These are phyloP conservation scores for Sechiopsis laciniata DNA, from an alignment of 306 rosid genomes.

Conservation along the genomic window DNA sequence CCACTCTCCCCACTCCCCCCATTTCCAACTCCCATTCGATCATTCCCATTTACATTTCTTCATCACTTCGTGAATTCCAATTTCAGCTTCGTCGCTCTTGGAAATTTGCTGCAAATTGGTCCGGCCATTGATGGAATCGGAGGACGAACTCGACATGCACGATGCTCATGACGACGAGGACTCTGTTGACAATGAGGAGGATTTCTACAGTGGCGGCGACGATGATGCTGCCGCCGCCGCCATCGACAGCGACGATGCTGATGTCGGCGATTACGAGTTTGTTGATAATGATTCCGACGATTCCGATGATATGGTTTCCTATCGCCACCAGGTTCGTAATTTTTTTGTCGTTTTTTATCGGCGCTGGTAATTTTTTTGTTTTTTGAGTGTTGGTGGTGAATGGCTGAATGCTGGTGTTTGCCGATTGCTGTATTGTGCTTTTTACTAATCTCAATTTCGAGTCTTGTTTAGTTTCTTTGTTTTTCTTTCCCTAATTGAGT, in stretches of 20 bases:
- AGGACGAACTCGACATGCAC: slow-evolving; percentile 58
- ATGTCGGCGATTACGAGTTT: slow-evolving; percentile 53
- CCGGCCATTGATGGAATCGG: slow-evolving; percentile 38
- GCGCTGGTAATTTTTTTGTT: neutral
- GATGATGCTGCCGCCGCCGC: slow-evolving; percentile 35
- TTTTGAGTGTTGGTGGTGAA: neutral
- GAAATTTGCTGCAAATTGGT: neutral
- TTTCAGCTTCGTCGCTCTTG: neutral
- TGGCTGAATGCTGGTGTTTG: neutral
- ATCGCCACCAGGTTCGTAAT: slow-evolving; percentile 42
- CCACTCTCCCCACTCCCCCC: slow-evolving; percentile 12
- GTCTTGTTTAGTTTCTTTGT: neutral
- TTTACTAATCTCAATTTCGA: neutral
- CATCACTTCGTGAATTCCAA: neutral
- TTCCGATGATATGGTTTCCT: slow-evolving; percentile 41
- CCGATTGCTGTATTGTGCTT: neutral
- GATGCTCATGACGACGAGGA: slow-evolving; percentile 43
- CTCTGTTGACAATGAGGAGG: slow-evolving; percentile 42
- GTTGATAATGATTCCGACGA: slow-evolving; percentile 56
- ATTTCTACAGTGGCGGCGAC: slow-evolving; percentile 52
- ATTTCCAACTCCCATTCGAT: slow-evolving; percentile 1
- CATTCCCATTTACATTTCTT: neutral
- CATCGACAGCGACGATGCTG: slow-evolving; percentile 56
- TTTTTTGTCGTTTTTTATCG: neutral
- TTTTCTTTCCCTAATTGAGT: neutral